Percentiles rank a stretch among this genome's conserved stretches.
phyloP scores from a whole-genome alignment of 2,329 filamentous ascomycete species.

The Ascochyta rabiei region DNA sequence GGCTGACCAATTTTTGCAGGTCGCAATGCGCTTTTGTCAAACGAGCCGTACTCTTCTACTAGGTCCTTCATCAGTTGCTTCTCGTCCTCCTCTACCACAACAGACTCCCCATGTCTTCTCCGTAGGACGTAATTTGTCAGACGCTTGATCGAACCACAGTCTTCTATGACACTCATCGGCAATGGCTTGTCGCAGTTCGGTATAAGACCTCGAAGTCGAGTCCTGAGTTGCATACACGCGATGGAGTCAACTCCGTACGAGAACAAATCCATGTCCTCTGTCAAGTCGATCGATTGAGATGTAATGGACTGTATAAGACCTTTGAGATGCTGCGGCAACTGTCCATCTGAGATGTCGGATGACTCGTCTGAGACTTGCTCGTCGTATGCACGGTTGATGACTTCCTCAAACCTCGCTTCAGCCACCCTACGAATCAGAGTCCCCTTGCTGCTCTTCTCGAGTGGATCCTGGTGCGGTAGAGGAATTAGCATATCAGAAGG shows the following conservation, averaged over 20 bases:
- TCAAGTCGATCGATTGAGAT: conserved; percentile 30
- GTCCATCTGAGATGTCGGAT: conserved; percentile 34
- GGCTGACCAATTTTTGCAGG: conserved; percentile 4
- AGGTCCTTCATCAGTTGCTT: conserved; percentile 53
- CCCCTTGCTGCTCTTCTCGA: conserved; percentile 69
- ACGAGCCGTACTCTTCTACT: conserved; percentile 56
- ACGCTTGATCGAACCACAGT: conserved; percentile 60
- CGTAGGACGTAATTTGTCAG: conserved; percentile 49
- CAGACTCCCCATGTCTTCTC: conserved; percentile 47
- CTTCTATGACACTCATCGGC: conserved; percentile 65
- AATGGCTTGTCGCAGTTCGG: conserved; percentile 46
- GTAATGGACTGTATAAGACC: conserved; percentile 28
- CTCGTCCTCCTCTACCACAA: conserved; percentile 45
- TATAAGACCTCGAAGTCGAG: conserved; percentile 45
- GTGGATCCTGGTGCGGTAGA: conserved; percentile 44
- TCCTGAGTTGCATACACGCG: conserved; percentile 60
- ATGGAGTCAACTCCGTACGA: conserved; percentile 66
- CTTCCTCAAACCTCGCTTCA: conserved; percentile 55
- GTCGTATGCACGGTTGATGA: conserved; percentile 57
- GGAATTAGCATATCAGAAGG: conserved; percentile 58
- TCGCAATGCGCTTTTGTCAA: conserved; percentile 30
- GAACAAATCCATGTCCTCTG: conserved; percentile 59
- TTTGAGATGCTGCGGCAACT: conserved; percentile 30
- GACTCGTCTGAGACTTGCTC: conserved; percentile 22
- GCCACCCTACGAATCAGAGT: conserved; percentile 61